A percentile compares a stretch with the other conserved stretches of the same genome.
Evolutionary conservation across 306 rosid genomes (phyloP).

Genomic region (Cotoneaster glaucophyllus): DNA sequence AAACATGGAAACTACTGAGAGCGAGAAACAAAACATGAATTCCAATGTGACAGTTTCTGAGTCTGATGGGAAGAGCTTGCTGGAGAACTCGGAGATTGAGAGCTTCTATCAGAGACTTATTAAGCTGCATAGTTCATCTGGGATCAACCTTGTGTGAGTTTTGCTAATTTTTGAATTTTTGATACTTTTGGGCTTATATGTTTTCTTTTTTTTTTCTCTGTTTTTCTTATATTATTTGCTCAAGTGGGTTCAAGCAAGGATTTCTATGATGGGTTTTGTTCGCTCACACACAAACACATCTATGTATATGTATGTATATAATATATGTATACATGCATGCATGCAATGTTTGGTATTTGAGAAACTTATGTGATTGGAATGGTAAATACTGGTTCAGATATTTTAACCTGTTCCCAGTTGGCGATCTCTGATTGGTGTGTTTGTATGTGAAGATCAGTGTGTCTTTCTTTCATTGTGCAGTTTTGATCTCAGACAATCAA

Average conservation of each 20-base stretch:
- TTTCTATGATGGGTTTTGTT: not conserved
- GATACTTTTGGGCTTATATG: not conserved
- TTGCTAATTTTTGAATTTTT: not conserved
- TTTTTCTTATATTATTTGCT: not conserved
- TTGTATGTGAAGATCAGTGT: not conserved
- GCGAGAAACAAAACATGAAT: not conserved
- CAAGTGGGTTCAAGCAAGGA: not conserved
- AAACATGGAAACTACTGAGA: slow-evolving; percentile 12
- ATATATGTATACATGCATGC: too few relatives aligned
- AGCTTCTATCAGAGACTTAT: slow-evolving; percentile 18
- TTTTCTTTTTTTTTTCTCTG: not conserved
- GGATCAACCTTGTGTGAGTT: slow-evolving; percentile 30
- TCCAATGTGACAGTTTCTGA: slow-evolving; percentile 5
- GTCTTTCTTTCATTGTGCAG: slow-evolving; percentile 10
- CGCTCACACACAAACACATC: too few relatives aligned
- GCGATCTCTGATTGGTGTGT: not conserved
- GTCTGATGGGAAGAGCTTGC: slow-evolving; percentile 11
- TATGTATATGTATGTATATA: too few relatives aligned
- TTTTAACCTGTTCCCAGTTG: not conserved
- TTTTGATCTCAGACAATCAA: slow-evolving; percentile 18
- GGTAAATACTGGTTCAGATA: not conserved
- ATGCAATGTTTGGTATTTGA: not conserved
- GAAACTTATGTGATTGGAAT: not conserved
- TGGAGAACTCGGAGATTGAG: slow-evolving; percentile 11
- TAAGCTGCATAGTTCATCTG: slow-evolving; percentile 18